A percentile compares a stretch with the other conserved stretches of the same genome.
phyloP scores from a whole-genome alignment of 805 yeast species.

The Jamesozyma spencerorum region DNA sequence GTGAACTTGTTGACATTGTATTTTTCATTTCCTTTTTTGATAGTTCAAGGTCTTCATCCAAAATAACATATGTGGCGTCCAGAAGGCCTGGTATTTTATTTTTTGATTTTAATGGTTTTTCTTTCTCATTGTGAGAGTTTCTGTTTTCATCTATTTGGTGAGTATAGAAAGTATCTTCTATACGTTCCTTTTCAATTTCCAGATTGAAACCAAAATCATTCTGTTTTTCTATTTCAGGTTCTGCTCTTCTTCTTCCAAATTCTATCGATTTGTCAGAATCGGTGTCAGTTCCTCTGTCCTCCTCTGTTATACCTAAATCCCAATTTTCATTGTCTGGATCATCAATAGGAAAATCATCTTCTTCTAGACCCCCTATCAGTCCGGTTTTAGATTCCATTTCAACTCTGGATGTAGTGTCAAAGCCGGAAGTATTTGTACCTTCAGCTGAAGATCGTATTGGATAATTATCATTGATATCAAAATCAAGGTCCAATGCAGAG shows the following conservation, averaged over 20 bases:
- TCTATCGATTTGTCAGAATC: constrained; percentile 55
- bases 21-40: constrained; percentile 16
- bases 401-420: background rate
- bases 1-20: constrained; percentile 9
- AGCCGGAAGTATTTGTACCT: background rate
- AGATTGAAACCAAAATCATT: constrained; percentile 48
- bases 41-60: constrained; percentile 9
- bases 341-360: constrained; percentile 22
- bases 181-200: constrained; percentile 33
- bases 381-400: background rate
- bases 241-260: constrained; percentile 44
- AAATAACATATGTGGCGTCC: constrained; percentile 10
- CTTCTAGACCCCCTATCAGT: background rate
- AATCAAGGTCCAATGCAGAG: constrained; percentile 1
- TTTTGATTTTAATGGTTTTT: constrained; percentile 5
- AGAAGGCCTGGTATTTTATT: constrained; percentile 8
- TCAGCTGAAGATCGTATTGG: background rate
- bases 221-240: constrained; percentile 19
- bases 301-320: constrained; percentile 23
- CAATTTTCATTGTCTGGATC: constrained; percentile 21
- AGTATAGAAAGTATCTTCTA: too few species aligned
- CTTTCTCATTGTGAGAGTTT: constrained; percentile 20
- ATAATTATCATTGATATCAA: background rate
- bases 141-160: too few species aligned
- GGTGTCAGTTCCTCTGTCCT: constrained; percentile 9